Percentiles rank a stretch among this genome's conserved stretches.
Evolutionary conservation across 2,329 filamentous ascomycete genomes (phyloP).

Genomic region (Parascedosporium putredinis): DNA sequence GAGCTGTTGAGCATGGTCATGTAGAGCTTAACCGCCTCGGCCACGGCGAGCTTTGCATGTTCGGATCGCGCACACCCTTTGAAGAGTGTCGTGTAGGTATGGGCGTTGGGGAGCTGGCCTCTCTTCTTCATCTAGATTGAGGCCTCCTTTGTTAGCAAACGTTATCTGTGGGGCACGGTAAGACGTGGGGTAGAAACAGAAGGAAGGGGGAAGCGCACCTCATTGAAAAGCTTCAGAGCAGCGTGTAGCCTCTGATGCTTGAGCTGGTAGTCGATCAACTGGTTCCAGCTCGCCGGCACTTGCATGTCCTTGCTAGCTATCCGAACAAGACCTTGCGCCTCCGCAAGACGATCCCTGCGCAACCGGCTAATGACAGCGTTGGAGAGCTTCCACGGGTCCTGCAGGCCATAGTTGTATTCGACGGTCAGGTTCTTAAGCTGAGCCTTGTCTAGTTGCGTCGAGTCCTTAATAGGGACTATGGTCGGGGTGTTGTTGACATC

Average conservation of each 20-base stretch:
- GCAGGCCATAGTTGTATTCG: constrained; percentile 33
- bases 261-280: constrained; percentile 64
- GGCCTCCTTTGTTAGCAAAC: constrained; percentile 12
- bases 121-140: constrained; percentile 91
- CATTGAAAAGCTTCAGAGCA: constrained; percentile 80
- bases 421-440: not conserved
- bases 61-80: constrained; percentile 57
- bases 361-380: constrained; percentile 55
- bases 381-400: constrained; percentile 64
- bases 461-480: not conserved
- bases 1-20: constrained; percentile 58
- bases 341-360: constrained; percentile 45
- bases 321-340: constrained; percentile 59
- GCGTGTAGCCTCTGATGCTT: constrained; percentile 45
- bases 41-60: constrained; percentile 48
- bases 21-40: constrained; percentile 66
- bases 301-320: constrained; percentile 54
- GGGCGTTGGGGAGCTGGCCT: constrained; percentile 64
- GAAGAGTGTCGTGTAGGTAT: constrained; percentile 79
- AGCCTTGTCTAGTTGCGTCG: not conserved
- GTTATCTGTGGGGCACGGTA: constrained; percentile 12
- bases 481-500: not conserved
- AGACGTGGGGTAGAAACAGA: not conserved
- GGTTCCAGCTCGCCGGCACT: constrained; percentile 78
- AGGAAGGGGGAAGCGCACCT: constrained; percentile 39